phyloP scores from a whole-genome alignment of 2,329 filamentous ascomycete species.

The Talaromyces amestolkiae region DNA sequence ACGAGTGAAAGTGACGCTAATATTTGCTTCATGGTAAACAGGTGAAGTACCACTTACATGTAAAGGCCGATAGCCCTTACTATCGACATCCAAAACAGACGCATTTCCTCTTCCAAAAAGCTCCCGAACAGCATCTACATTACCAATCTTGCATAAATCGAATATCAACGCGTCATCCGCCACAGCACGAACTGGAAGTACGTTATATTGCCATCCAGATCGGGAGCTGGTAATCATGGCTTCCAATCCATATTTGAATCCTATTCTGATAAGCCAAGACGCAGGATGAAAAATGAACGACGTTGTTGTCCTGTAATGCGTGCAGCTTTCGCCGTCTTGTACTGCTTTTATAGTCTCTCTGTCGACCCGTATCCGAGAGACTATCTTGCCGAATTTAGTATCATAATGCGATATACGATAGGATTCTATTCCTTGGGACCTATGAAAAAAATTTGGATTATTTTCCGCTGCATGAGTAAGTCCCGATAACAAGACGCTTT shows the following conservation, averaged over 20 bases:
- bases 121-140: conserved; percentile 8
- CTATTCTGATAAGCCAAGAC: conserved; percentile 13
- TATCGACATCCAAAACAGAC: conserved; percentile 10
- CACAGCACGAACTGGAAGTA: conserved; percentile 7
- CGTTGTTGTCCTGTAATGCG: conserved; percentile 8
- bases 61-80: background rate
- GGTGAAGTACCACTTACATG: conserved; percentile 8
- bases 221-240: background rate
- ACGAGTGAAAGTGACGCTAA: background rate
- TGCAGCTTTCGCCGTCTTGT: background rate
- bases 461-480: background rate
- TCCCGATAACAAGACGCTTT: conserved; percentile 6
- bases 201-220: conserved; percentile 8
- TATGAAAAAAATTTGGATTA: background rate
- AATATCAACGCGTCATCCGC: conserved; percentile 12
- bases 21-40: background rate
- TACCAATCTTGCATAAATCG: conserved; percentile 4
- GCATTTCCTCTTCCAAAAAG: conserved; percentile 10
- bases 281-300: conserved; percentile 13
- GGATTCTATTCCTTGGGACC: background rate
- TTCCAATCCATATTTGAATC: conserved; percentile 13
- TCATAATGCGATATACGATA: background rate
- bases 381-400: conserved; percentile 7
- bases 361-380: background rate
- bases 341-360: background rate